These are phyloP conservation scores for Plectosphaerella sp. DNA, from an alignment of 2,329 filamentous ascomycete genomes.

Conservation along the genomic window DNA sequence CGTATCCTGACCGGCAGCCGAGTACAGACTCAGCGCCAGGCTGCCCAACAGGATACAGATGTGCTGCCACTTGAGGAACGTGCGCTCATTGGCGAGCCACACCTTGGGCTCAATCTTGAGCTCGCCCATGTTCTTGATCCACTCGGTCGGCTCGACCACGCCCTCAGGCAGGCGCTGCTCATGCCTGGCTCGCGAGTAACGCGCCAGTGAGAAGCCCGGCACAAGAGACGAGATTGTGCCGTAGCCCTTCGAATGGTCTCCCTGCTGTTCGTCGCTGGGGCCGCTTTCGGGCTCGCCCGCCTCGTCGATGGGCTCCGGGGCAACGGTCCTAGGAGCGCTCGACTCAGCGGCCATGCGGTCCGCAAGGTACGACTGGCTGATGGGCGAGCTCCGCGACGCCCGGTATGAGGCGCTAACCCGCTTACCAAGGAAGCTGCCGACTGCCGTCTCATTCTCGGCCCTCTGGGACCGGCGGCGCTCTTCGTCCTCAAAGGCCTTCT, in stretches of 20 bases:
- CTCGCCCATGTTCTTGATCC: constrained; percentile 93
- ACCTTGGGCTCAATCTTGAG: constrained; percentile 96
- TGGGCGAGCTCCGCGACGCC: constrained; percentile 60
- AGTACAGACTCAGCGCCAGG: constrained; percentile 80
- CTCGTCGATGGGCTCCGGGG: neutral
- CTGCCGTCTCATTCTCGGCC: constrained; percentile 81
- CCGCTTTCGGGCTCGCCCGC: constrained; percentile 16
- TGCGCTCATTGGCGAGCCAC: constrained; percentile 97
- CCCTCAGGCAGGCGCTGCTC: constrained; percentile 69
- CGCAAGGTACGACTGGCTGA: constrained; percentile 60
- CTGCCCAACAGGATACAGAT: constrained; percentile 83
- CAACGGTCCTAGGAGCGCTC: constrained; percentile 24
- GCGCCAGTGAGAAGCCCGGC: constrained; percentile 76
- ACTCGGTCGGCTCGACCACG: constrained; percentile 76
- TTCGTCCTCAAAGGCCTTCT: constrained; percentile 85
- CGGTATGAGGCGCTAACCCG: constrained; percentile 49
- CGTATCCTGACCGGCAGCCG: constrained; percentile 76
- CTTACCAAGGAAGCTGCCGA: constrained; percentile 78
- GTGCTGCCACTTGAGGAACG: constrained; percentile 98
- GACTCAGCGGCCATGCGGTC: constrained; percentile 48
- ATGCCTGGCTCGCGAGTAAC: constrained; percentile 60
- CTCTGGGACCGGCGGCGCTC: constrained; percentile 77
- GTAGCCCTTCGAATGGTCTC: constrained; percentile 33
- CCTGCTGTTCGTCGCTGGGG: constrained; percentile 25
- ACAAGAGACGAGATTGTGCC: constrained; percentile 67